Conservation (phyloP, 2,329 filamentous ascomycete genomes). For the Colletotrichum shisoi region DNA sequence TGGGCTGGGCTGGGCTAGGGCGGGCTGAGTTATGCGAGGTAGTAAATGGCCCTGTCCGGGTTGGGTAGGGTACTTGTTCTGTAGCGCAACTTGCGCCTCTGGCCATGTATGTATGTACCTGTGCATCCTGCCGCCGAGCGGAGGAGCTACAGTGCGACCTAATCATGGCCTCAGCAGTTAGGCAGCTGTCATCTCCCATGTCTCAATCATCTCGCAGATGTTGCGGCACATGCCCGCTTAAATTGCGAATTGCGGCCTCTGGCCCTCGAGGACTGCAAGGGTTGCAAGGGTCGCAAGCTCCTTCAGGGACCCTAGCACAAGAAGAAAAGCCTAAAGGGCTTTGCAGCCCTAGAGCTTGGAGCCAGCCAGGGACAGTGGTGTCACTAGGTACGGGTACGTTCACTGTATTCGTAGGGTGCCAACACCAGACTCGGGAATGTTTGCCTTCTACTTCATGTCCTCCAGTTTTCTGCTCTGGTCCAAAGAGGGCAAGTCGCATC, state of each 20-base stretch:
- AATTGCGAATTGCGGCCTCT: constrained; percentile 35
- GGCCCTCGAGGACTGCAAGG: constrained; percentile 20
- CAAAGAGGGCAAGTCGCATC: not conserved
- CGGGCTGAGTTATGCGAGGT: not conserved
- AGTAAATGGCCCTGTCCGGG: too few relatives aligned
- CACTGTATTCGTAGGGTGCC: too few relatives aligned
- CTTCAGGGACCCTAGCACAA: constrained; percentile 18
- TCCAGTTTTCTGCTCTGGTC: too few relatives aligned
- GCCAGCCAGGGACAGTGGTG: not conserved
- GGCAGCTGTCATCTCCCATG: constrained; percentile 14
- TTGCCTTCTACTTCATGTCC: too few relatives aligned
- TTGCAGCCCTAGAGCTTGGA: not conserved
- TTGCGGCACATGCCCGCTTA: constrained; percentile 32
- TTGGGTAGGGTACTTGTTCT: not conserved
- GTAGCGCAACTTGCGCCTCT: not conserved
- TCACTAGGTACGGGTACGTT: too few relatives aligned
- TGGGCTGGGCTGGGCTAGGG: constrained; percentile 1
- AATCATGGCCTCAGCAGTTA: not conserved
- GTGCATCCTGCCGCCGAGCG: not conserved
- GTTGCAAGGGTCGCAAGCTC: constrained; percentile 6
- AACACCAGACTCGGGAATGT: too few relatives aligned
- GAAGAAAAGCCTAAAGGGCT: constrained; percentile 25
- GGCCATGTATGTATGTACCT: constrained; percentile 6
- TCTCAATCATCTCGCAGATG: constrained; percentile 33
- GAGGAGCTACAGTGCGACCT: not conserved